phyloP scores from a whole-genome alignment of 169 alveolate species.

The Plasmodium vinckei region DNA sequence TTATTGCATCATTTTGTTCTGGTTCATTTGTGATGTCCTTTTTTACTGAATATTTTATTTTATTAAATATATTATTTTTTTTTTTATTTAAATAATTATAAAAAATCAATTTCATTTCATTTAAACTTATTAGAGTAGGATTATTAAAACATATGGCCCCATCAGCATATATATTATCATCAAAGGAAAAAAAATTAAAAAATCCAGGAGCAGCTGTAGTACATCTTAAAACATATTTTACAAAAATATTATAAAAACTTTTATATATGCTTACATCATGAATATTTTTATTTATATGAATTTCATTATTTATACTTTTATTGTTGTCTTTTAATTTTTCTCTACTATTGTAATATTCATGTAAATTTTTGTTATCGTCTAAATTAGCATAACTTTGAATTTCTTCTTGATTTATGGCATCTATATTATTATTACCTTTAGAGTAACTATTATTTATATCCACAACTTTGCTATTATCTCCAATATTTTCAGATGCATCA shows the following conservation, averaged over 20 bases:
- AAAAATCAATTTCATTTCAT: constrained; percentile 85
- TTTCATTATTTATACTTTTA: neutral
- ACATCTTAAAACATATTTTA: constrained; percentile 86
- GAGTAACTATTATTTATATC: neutral
- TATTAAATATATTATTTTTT: constrained; percentile 18
- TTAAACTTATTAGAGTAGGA: constrained; percentile 88
- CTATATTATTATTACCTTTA: neutral
- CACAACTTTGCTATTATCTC: neutral
- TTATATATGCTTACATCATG: constrained; percentile 53
- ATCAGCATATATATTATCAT: constrained; percentile 84
- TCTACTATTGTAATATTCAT: neutral
- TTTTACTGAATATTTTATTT: constrained; percentile 15
- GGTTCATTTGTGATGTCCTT: neutral
- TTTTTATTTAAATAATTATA: constrained; percentile 75
- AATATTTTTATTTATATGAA: constrained; percentile 50
- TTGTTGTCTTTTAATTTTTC: neutral
- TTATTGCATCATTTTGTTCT: constrained; percentile 31
- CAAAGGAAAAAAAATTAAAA: constrained; percentile 84
- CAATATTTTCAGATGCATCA: neutral
- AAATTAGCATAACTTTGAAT: neutral
- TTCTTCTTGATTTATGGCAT: too few species aligned
- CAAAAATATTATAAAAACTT: constrained; percentile 79
- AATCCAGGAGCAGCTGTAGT: constrained; percentile 92
- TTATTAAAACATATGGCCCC: constrained; percentile 91
- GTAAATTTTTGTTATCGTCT: neutral